Evolutionary conservation across 2,329 filamentous ascomycete genomes (phyloP).

Genomic region (Fusarium sp.): DNA sequence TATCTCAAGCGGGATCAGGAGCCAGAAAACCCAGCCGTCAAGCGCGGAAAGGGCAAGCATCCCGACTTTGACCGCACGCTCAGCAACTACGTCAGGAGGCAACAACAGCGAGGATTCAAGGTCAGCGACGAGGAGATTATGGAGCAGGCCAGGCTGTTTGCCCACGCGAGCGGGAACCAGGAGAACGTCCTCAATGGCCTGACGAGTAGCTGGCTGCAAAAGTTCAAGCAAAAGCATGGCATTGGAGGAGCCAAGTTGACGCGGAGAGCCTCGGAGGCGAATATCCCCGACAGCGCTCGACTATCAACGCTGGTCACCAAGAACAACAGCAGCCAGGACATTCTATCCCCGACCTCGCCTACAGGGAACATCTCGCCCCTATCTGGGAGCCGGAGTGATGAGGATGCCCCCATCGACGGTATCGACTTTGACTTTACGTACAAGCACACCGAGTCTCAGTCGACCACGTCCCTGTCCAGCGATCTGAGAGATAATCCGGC

Average conservation of each 20-base stretch:
- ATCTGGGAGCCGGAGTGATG: conserved; percentile 75
- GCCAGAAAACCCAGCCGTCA: conserved; percentile 72
- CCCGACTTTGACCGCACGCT: conserved; percentile 94
- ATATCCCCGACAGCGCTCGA: conserved; percentile 75
- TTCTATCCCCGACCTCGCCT: conserved; percentile 79
- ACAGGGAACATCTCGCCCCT: conserved; percentile 72
- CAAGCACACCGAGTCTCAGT: conserved; percentile 48
- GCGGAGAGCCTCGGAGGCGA: conserved; percentile 72
- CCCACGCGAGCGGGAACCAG: conserved; percentile 72
- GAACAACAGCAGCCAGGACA: conserved; percentile 56
- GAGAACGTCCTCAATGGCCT: conserved; percentile 78
- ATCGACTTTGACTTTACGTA: conserved; percentile 49
- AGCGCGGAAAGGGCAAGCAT: conserved; percentile 83
- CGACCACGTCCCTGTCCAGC: conserved; percentile 47
- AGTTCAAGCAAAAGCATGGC: conserved; percentile 91
- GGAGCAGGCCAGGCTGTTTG: conserved; percentile 86
- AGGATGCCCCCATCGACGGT: conserved; percentile 66
- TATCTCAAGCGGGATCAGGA: conserved; percentile 88
- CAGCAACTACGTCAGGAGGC: conserved; percentile 86
- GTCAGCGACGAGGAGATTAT: conserved; percentile 84
- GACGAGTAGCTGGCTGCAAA: conserved; percentile 86
- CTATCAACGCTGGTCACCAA: conserved; percentile 58
- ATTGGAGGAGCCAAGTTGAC: conserved; percentile 61
- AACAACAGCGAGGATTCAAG: conserved; percentile 78
- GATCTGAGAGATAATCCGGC: conserved; percentile 47